Evolutionary conservation across 176 grass and related monocot genomes (phyloP), one percentile per base, ranked within the genome.

Genomic region (Oryza brachyantha): DNA sequence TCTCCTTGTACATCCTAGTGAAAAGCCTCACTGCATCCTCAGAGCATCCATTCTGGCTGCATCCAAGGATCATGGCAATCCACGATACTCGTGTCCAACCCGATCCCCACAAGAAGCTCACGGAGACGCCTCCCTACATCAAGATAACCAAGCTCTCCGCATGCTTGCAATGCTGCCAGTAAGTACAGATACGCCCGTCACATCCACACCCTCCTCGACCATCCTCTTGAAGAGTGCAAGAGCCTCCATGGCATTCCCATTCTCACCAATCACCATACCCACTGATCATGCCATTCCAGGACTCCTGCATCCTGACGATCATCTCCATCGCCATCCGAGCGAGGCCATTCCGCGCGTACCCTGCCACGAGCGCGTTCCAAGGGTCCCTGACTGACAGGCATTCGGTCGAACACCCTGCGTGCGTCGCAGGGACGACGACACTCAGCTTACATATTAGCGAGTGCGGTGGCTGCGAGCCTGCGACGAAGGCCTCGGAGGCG

Each of bases 31-130:
- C 27, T 0, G 81, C 87, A 52, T 93, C 87, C 26, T 85, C 84
- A 0, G 78, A 32, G 22, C 70, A 61, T 50, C 75, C 84, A 68
- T 88, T 90, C 82, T 93, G 91, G 0, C 48, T 3, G 63, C 81
- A 90, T 31, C 87, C 84, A 0, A 83, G 88, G 27, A 93, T 93
- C 91, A 90, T 93, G 48, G 91, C 84, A 45, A 85, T 93, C 87
- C 87, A 93, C 0, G 91, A 87, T 29, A 88, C 77, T 7, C 76
- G 74, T 7, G 81, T 93, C 58, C 16, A 93, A 68, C 0, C 90
- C 80, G 34, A 62, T 72, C 22, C 39, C 58, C 31, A 64, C 40
- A 7, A 93, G 75, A 26, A 89, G 29, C 24, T 86, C 86, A 69
- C 89, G 90, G 24, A 86, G 66, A 64, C 16, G 75, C 67, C 1